Evolutionary conservation across 805 yeast species (phyloP), one percentile per base, ranked within the genome.

Genomic region (Cyberlindnera samutprakarnensis): DNA sequence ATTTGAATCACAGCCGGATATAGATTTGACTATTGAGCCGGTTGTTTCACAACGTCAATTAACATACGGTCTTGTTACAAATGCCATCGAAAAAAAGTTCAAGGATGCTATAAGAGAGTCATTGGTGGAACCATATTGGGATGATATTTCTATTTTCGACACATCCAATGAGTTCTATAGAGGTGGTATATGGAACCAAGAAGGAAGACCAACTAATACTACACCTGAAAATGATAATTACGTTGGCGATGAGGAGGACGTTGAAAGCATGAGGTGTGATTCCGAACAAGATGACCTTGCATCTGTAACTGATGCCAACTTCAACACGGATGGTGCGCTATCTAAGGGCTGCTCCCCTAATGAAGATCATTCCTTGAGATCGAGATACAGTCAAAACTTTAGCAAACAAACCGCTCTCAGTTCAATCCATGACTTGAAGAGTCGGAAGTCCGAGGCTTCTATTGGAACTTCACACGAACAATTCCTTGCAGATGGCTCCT

Each of bases 151-250:
- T 1, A 81, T 84, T 49, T 81, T 66, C 48, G 63, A 72, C 33
- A 76, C 96, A 0, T 26, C 46, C 3, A 66, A 58, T 24, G 94
- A 85, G 41, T 56, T 85, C 11, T 92, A 76, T 54, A 70, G 96
- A 41, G 98, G 96, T 31, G 98, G 98, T 13, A 75, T 90, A 16
- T 90, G 97, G 97, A 87, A 80, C 41, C 63, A 64, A 15, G 35
- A 37, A 27, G 35, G 42, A 29, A 44, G 54, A 42, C n/a, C n/a
- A n/a, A n/a, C n/a, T n/a, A n/a, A n/a, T n/a, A n/a, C n/a, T n/a
- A n/a, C n/a, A n/a, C 45, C 47, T 12, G 24, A 33, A n/a, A 30
- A 36, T 12, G 30, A 39, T 17, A 34, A 25, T 8, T 31, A 32
- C 20, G 23, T 23, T 5, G 37, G 23, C n/a, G 32, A 30, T 18